Conservation (phyloP, 768 basidiomycete species). For the Pisolithus orientalis region DNA sequence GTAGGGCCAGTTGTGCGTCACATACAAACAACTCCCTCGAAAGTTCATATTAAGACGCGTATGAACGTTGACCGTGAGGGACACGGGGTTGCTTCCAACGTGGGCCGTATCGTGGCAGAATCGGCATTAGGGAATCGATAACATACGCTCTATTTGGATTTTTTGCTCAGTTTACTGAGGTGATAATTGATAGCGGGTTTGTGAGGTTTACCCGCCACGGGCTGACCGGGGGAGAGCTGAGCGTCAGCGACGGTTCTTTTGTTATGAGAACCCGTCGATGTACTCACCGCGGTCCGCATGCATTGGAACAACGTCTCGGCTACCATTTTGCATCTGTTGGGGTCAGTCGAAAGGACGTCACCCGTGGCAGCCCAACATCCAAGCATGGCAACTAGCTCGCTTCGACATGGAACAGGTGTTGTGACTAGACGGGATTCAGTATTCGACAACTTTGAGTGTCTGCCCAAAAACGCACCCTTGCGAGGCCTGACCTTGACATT, state of each 20-base stretch:
- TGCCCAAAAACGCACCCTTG: constrained; percentile 46
- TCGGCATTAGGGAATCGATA: constrained; percentile 6
- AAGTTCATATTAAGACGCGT: neutral
- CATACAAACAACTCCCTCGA: neutral
- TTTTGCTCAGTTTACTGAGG: constrained; percentile 72
- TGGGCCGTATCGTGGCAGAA: constrained; percentile 11
- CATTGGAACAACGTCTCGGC: constrained; percentile 66
- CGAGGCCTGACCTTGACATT: constrained; percentile 75
- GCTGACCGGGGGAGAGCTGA: constrained; percentile 37
- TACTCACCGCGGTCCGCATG: constrained; percentile 78
- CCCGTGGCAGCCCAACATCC: constrained; percentile 78
- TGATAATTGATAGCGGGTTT: constrained; percentile 86
- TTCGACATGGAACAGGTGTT: constrained; percentile 13
- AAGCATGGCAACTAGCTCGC: constrained; percentile 72
- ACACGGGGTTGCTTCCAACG: neutral
- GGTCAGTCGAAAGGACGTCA: constrained; percentile 48
- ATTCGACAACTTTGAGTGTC: neutral
- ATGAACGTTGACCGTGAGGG: neutral
- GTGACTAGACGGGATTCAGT: constrained; percentile 1
- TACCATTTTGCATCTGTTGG: constrained; percentile 46
- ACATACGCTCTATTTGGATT: constrained; percentile 50
- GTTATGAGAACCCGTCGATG: neutral
- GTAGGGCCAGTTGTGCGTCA: neutral
- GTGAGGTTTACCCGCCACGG: constrained; percentile 58
- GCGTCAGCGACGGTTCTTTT: neutral